Conservation (phyloP, 2,329 filamentous ascomycete genomes). For the Tolypocladium paradoxum region DNA sequence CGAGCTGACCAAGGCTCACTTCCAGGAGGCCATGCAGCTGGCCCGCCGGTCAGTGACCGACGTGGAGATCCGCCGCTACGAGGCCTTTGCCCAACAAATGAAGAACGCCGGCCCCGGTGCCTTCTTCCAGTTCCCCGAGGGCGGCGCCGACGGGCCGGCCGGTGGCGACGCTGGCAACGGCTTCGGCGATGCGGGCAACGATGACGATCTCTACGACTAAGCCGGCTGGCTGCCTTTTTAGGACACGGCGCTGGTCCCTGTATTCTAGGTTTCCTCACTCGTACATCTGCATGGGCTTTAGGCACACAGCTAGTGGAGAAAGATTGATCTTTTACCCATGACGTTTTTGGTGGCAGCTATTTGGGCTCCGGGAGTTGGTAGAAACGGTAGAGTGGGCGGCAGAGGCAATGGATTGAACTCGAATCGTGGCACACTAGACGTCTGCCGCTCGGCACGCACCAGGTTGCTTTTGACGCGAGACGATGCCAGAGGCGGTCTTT, state of each 20-base stretch:
- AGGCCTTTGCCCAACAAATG: constrained; percentile 98
- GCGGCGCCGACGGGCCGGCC: constrained; percentile 54
- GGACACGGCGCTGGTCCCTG: constrained; percentile 20
- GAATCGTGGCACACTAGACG: constrained; percentile 4
- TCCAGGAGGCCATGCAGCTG: constrained; percentile 96
- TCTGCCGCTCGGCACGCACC: constrained; percentile 1
- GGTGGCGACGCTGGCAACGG: constrained; percentile 47
- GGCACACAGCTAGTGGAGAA: neutral
- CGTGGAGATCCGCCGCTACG: constrained; percentile 95
- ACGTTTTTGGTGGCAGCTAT: constrained; percentile 14
- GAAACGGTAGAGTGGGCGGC: constrained; percentile 13
- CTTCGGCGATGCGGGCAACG: constrained; percentile 81
- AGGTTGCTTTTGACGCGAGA: neutral
- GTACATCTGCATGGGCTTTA: constrained; percentile 21
- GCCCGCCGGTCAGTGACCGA: constrained; percentile 90
- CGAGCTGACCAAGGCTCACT: constrained; percentile 90
- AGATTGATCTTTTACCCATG: constrained; percentile 5
- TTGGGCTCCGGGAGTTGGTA: constrained; percentile 23
- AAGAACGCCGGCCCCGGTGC: constrained; percentile 93
- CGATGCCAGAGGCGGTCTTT: neutral
- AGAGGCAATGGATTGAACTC: constrained; percentile 2
- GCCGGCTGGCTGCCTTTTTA: constrained; percentile 11
- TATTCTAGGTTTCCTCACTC: constrained; percentile 35
- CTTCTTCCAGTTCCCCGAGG: constrained; percentile 94
- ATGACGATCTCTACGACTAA: constrained; percentile 96